phyloP scores from a whole-genome alignment of 2,329 filamentous ascomycete species.

The Xylariales sp. region DNA sequence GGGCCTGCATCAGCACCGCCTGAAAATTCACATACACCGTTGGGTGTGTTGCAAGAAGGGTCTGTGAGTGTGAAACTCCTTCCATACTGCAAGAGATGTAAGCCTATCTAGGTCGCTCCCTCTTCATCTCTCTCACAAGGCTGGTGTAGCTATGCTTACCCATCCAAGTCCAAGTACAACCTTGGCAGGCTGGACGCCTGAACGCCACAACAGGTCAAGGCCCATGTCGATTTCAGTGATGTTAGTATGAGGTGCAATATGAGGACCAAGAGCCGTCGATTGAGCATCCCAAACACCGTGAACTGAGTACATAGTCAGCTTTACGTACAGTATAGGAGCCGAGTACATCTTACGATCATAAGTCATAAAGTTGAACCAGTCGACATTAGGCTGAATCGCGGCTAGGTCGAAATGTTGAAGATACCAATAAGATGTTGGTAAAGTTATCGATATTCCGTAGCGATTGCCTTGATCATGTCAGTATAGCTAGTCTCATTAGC shows the following conservation, averaged over 20 bases:
- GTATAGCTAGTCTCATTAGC: neutral
- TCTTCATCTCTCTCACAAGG: neutral
- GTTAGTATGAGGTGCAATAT: constrained; percentile 25
- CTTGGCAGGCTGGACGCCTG: constrained; percentile 20
- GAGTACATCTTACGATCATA: constrained; percentile 29
- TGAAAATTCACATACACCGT: constrained; percentile 12
- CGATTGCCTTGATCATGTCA: neutral
- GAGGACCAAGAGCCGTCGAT: constrained; percentile 14
- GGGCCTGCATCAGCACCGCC: constrained; percentile 11
- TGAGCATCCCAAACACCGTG: constrained; percentile 23
- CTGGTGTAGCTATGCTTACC: neutral
- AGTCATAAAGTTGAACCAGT: constrained; percentile 41
- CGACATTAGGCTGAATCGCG: constrained; percentile 19
- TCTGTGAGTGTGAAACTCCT: constrained; percentile 15
- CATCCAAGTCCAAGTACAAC: constrained; percentile 25
- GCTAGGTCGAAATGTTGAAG: constrained; percentile 21
- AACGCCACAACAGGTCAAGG: constrained; percentile 21
- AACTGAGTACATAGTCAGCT: constrained; percentile 1
- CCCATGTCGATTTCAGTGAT: constrained; percentile 25
- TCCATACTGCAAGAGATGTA: constrained; percentile 16
- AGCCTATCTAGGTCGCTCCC: neutral
- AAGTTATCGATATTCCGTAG: constrained; percentile 20
- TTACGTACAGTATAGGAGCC: neutral
- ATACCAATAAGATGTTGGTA: constrained; percentile 25
- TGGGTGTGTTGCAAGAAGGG: constrained; percentile 11